A percentile compares a stretch with the other conserved stretches of the same genome.
Evolutionary conservation across 306 rosid genomes (phyloP).

Genomic region (Cicer chorassanicum): DNA sequence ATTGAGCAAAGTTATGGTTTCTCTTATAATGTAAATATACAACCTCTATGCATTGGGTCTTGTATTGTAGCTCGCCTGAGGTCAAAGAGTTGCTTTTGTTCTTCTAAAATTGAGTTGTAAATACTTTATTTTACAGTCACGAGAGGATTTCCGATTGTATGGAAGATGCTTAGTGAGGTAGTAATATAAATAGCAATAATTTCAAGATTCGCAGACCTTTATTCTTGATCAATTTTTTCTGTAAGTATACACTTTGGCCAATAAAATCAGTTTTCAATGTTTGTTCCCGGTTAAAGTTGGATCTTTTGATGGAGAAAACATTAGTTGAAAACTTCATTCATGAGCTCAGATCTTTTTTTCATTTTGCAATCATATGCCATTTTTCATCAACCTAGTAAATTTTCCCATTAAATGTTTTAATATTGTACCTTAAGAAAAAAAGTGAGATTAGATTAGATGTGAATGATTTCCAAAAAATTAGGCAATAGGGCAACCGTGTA

Average conservation of each 20-base stretch:
- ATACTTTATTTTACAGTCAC: constrained; percentile 42
- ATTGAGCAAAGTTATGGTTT: constrained; percentile 45
- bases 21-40: constrained; percentile 62
- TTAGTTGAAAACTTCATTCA: not conserved
- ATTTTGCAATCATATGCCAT: not conserved
- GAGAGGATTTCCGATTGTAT: constrained; percentile 46
- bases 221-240: constrained; percentile 47
- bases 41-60: constrained; percentile 41
- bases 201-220: constrained; percentile 38
- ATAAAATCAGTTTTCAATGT: constrained; percentile 38
- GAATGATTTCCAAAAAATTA: no score
- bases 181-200: not conserved
- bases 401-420: no score
- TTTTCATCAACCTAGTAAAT: not conserved
- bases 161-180: constrained; percentile 37
- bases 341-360: not conserved
- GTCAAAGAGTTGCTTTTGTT: constrained; percentile 40
- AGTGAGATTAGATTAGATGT: no score
- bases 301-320: not conserved
- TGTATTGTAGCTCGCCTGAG: constrained; percentile 43
- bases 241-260: constrained; percentile 36
- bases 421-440: no score
- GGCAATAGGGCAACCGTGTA: no score
- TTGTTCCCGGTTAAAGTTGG: not conserved
- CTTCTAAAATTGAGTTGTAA: constrained; percentile 46